These are phyloP conservation scores for Talaromyces sp. DNA, from an alignment of 2,329 filamentous ascomycete genomes.

Conservation along the genomic window DNA sequence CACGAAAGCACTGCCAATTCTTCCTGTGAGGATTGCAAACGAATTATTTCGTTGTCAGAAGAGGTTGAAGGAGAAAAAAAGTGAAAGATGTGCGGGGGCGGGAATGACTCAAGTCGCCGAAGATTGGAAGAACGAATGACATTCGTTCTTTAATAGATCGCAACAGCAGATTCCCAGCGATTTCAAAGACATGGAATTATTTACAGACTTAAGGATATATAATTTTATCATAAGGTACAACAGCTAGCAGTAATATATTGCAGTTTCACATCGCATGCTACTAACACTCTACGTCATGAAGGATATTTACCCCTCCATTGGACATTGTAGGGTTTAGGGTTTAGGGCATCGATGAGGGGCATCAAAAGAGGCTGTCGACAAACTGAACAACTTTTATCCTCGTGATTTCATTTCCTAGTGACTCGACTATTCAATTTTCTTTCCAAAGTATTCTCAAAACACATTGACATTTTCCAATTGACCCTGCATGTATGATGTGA, in stretches of 20 bases:
- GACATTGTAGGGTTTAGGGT: slow-evolving; percentile 14
- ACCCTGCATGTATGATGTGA: not conserved
- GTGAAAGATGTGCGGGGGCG: slow-evolving; percentile 12
- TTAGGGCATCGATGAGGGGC: slow-evolving; percentile 29
- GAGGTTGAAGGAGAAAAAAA: slow-evolving; percentile 10
- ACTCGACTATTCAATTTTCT: not conserved
- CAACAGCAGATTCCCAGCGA: not conserved
- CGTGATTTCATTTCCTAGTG: not conserved
- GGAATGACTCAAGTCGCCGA: slow-evolving; percentile 9
- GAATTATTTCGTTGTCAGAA: not conserved
- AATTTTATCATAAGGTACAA: not conserved
- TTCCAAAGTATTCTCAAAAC: not conserved
- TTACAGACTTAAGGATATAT: not conserved
- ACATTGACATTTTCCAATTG: not conserved
- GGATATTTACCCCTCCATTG: slow-evolving; percentile 4
- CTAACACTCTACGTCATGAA: not conserved
- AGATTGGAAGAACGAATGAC: slow-evolving; percentile 9
- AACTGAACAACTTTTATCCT: not conserved
- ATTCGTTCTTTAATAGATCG: not conserved
- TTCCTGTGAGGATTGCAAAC: not conserved
- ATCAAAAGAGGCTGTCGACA: not conserved
- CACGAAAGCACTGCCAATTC: not conserved
- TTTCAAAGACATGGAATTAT: not conserved
- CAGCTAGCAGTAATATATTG: too few species aligned
- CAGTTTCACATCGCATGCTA: not conserved